Percentiles rank a stretch among this genome's conserved stretches.
phyloP scores from a whole-genome alignment of 805 yeast genomes.

The Vanderwaltozyma verrucispora region DNA sequence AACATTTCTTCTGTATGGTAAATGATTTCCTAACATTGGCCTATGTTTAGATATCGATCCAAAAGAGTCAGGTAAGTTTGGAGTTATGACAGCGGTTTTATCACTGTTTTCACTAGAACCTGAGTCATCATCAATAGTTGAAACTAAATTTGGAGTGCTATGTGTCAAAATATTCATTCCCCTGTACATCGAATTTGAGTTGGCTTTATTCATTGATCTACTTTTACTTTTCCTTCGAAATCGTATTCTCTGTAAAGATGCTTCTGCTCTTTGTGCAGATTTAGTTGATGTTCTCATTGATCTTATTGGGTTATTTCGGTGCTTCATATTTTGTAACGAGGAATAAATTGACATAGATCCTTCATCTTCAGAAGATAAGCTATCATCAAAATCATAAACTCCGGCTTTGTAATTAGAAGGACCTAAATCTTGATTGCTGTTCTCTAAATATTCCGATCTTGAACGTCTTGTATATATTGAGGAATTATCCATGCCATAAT shows the following conservation, averaged over 20 bases:
- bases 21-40: not conserved
- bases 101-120: too few relatives aligned
- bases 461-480: not conserved
- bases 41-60: too few relatives aligned
- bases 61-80: too few relatives aligned
- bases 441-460: not conserved
- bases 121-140: slow-evolving; percentile 14
- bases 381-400: not conserved
- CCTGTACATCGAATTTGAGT: slow-evolving; percentile 16
- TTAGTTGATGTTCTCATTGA: slow-evolving; percentile 32
- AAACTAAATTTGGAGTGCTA: slow-evolving; percentile 27
- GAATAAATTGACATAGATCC: slow-evolving; percentile 59
- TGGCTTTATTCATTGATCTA: slow-evolving; percentile 28
- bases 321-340: slow-evolving; percentile 33
- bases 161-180: slow-evolving; percentile 18
- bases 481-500: slow-evolving; percentile 11
- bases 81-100: too few relatives aligned
- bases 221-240: slow-evolving; percentile 46
- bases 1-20: slow-evolving; percentile 8
- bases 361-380: slow-evolving; percentile 41
- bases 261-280: slow-evolving; percentile 55
- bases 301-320: slow-evolving; percentile 28
- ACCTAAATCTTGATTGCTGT: too few relatives aligned
- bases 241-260: slow-evolving; percentile 50
- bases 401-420: not conserved